phyloP scores from a whole-genome alignment of 2,329 filamentous ascomycete genomes.

The Alternaria ventricosa region DNA sequence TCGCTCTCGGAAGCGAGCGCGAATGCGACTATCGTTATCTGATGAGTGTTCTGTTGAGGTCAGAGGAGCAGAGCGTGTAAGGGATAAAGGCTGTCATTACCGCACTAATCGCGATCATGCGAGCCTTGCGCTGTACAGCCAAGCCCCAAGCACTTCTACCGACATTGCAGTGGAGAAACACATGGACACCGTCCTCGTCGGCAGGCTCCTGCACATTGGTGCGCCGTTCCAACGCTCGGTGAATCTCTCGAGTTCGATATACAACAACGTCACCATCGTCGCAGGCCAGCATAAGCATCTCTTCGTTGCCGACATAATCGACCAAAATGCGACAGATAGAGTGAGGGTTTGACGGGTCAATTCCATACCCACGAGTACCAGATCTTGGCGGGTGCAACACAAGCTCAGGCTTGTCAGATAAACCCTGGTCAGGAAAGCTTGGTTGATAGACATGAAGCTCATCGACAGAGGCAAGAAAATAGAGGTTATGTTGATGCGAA shows the following conservation, averaged over 20 bases:
- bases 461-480: constrained; percentile 54
- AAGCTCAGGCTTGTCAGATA: constrained; percentile 46
- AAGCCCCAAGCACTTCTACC: constrained; percentile 85
- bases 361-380: constrained; percentile 22
- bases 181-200: constrained; percentile 54
- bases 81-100: background rate
- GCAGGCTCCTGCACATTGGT: constrained; percentile 7
- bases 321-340: constrained; percentile 54
- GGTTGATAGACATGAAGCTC: constrained; percentile 54
- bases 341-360: constrained; percentile 50
- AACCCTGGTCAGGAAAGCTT: constrained; percentile 50
- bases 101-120: constrained; percentile 83
- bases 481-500: constrained; percentile 56
- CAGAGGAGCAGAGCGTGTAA: background rate
- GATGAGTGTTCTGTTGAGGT: constrained; percentile 62
- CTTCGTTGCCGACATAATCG: constrained; percentile 54
- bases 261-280: constrained; percentile 63
- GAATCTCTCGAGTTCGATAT: constrained; percentile 44
- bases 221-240: constrained; percentile 24
- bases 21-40: constrained; percentile 66
- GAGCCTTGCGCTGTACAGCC: constrained; percentile 79
- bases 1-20: constrained; percentile 50
- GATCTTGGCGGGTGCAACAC: constrained; percentile 50
- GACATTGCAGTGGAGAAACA: constrained; percentile 79
- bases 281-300: constrained; percentile 60